Evolutionary conservation across 371 early-diverging fungal genomes (phyloP), one percentile per base, ranked within the genome.

Genomic region (Conidiobolus incongruus): DNA sequence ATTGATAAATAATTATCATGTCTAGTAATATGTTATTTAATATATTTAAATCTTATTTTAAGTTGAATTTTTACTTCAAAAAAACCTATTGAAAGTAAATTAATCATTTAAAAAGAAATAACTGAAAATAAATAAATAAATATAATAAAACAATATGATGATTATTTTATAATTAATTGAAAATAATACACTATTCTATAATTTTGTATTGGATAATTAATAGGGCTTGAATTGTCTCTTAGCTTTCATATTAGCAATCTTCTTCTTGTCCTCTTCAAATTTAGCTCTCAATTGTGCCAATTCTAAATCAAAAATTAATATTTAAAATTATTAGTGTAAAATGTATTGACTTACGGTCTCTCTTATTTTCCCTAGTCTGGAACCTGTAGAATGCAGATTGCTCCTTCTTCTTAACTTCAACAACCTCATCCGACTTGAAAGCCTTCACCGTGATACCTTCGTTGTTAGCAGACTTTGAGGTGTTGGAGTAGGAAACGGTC

Each of bases 201-300:
- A n/a, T n/a, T n/a, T n/a, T n/a, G n/a, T n/a, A n/a, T n/a, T n/a
- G n/a, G n/a, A n/a, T n/a, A n/a, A n/a, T n/a, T 79, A 93, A 65
- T 83, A 90, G 1, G 94, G 94, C 52, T 75, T 80, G 63, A 92
- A 93, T 43, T 72, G 68, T 39, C 87, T 65, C 24, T 61, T 58
- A 47, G 70, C 79, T 53, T 83, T 85, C 48, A 91, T 68, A 36
- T 66, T 56, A 22, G 65, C 79, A 47, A 93, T 82, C 58, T 73
- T 71, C 37, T 61, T 53, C 65, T 88, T 88, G 64, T 92, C 94
- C 48, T 87, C 77, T 54, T 91, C 91, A 48, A 93, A 93, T 52
- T 81, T 80, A 51, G 66, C 65, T 48, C 90, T 78, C 45, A 93
- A 61, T 35, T 87, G 81, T 0, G 63, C 61, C 42, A 91, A 66